Evolutionary conservation across 1,284 basidiomycete genomes (phyloP), one percentile per base, ranked within the genome.

Genomic region (Schizophyllum commune): DNA sequence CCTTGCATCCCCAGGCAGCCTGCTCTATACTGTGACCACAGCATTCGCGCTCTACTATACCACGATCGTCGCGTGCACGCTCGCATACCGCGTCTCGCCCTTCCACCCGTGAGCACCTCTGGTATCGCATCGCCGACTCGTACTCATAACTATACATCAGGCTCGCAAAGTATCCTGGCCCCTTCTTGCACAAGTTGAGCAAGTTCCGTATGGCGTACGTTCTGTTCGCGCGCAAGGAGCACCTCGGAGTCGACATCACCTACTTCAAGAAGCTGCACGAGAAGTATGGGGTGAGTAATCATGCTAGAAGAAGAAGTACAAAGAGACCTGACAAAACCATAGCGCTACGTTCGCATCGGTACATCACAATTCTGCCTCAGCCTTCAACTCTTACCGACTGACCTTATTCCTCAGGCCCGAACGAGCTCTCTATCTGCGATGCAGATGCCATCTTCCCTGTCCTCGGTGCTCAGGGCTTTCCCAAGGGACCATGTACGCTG

Each of bases 381-480:
- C 39, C 13, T 47, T 11, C 2, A 2, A 9, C 39, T 47, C 13
- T 9, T 47, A 17, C 39, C 39, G 17, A 11, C 17, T 47, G 13
- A 13, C 54, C 11, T 59, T 13, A n/a, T 15, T 59, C 21, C 61
- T 4, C 59, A 74, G 74, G 72, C 21, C 74, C 74, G n/a, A 75
- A 75, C 59, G 73, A 74, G 55, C 64, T 75, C 11, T 74, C 74
- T 0, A 68, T 75, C 58, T 64, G 65, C 52, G 66, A 71, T 32
- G 68, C 68, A 4, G 68, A 70, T 21, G 69, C 68, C n/a, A 67
- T 74, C 33, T 60, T 59, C 3, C 67, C 68, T 2, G 64, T 74
- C 55, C 63, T 73, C 61, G 73, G 73, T 52, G 58, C 62, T 2
- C 64, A 66, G 59, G 72, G 73, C 32, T 69, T 74, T 66, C 72